Evolutionary conservation across 768 basidiomycete genomes (phyloP), one percentile per base, ranked within the genome.

Genomic region (Suillus weaverae): DNA sequence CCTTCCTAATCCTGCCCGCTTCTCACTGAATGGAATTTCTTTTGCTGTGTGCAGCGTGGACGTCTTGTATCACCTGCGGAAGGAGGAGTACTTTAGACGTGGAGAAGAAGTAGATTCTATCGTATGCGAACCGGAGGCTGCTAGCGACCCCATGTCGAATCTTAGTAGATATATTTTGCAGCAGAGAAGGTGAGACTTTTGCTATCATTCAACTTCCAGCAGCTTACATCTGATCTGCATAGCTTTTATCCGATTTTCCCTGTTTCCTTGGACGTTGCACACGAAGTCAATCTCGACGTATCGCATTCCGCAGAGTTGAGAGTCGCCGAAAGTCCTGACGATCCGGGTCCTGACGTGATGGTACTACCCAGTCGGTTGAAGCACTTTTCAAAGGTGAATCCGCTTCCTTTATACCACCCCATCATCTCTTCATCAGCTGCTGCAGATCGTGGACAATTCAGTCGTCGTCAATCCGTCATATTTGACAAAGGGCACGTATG

Each of bases 211-310:
- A 1, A 48, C 33, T 33, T 59, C 26, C 39, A 59, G 6, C 26
- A 18, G 1, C 60, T 26, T 14, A 43, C 65, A 65, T 60, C 64
- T 55, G 5, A 33, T 7, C 30, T 43, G 22, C 14, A 22, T 72
- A 98, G 95, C 70, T 97, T 97, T 79, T 99, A 99, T 74, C 97
- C 97, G 0, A 77, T 97, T 46, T 98, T 98, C 76, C 97, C 97
- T 10, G 85, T 88, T 1, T 94, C 97, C 0, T 73, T 82, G 14
- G 90, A 91, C 7, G 76, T 90, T 20, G 81, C 89, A 2, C 81
- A 85, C 43, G 94, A 97, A 71, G 87, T 98, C 64, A 96, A 97
- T 72, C 83, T 99, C 46, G 95, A 97, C 71, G 83, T 97, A 18
- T 88, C 91, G 22, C 97, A 98, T 77, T 84, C 84, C 39, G 78